These are phyloP conservation scores for Silene conica DNA, from an alignment of 148 eudicot species.

Conservation along the genomic window DNA sequence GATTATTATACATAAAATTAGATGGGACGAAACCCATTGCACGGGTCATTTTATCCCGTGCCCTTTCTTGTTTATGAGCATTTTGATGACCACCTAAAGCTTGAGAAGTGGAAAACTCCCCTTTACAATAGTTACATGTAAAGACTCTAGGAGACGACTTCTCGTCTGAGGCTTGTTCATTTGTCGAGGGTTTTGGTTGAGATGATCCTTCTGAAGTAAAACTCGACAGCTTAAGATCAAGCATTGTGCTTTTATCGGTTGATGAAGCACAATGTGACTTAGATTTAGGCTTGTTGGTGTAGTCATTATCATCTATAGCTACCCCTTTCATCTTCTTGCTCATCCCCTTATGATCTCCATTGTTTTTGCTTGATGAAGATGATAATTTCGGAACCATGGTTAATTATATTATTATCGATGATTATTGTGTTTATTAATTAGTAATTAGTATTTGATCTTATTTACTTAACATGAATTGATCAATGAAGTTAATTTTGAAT, in stretches of 20 bases:
- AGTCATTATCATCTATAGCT: neutral
- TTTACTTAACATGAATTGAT: neutral
- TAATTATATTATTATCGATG: neutral
- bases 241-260: neutral
- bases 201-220: neutral
- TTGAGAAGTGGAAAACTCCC: conserved; percentile 32
- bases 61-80: conserved; percentile 37
- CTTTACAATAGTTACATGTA: conserved; percentile 32
- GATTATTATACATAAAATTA: conserved; percentile 13
- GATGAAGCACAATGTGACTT: neutral
- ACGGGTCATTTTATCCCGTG: conserved; percentile 30
- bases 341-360: neutral
- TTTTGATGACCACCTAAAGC: conserved; percentile 35
- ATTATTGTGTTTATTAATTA: neutral
- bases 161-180: neutral
- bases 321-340: conserved; percentile 21
- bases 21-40: conserved; percentile 12
- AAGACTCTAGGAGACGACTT: conserved; percentile 22
- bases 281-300: neutral
- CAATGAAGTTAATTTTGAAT: neutral
- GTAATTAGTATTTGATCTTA: neutral
- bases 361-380: neutral
- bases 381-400: conserved; percentile 22
- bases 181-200: neutral
- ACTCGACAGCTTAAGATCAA: conserved; percentile 28